phyloP scores from a whole-genome alignment of 805 yeast species.

The Isabelozyma rhagii region DNA sequence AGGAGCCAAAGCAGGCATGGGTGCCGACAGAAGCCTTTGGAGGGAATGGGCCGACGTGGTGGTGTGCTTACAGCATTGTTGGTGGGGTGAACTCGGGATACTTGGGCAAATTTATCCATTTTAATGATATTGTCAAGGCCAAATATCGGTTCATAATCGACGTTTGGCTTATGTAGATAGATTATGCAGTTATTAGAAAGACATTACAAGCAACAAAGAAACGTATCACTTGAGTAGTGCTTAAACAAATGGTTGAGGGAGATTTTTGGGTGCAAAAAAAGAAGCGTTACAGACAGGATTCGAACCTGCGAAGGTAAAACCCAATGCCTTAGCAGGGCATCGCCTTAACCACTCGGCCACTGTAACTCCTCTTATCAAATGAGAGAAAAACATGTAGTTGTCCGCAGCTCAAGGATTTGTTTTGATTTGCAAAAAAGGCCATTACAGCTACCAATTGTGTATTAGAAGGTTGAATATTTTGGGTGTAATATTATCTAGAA shows the following conservation, averaged over 20 bases:
- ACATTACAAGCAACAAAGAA: neutral
- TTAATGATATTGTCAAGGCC: slow-evolving; percentile 7
- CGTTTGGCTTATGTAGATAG: slow-evolving; percentile 17
- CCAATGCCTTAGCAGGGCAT: slow-evolving; percentile 46
- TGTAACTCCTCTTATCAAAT: slow-evolving; percentile 21
- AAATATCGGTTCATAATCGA: slow-evolving; percentile 17
- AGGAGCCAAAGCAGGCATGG: slow-evolving; percentile 30
- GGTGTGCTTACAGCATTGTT: slow-evolving; percentile 33
- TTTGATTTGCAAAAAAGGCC: neutral
- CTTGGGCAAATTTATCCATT: slow-evolving; percentile 16
- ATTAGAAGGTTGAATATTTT: no score
- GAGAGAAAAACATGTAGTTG: neutral
- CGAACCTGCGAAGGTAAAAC: slow-evolving; percentile 52
- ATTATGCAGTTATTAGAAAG: neutral
- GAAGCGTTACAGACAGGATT: slow-evolving; percentile 49
- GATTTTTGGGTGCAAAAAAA: slow-evolving; percentile 12
- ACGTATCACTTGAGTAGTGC: neutral
- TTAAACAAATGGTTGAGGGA: neutral
- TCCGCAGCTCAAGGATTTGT: no score
- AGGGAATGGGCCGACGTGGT: slow-evolving; percentile 17
- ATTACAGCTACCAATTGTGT: neutral
- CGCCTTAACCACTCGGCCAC: slow-evolving; percentile 56
- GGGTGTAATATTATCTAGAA: no score
- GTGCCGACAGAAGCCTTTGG: slow-evolving; percentile 11
- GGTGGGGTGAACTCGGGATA: slow-evolving; percentile 12